phyloP scores from a whole-genome alignment of 176 grass and related monocot species.

The Eragrostis nindensis region DNA sequence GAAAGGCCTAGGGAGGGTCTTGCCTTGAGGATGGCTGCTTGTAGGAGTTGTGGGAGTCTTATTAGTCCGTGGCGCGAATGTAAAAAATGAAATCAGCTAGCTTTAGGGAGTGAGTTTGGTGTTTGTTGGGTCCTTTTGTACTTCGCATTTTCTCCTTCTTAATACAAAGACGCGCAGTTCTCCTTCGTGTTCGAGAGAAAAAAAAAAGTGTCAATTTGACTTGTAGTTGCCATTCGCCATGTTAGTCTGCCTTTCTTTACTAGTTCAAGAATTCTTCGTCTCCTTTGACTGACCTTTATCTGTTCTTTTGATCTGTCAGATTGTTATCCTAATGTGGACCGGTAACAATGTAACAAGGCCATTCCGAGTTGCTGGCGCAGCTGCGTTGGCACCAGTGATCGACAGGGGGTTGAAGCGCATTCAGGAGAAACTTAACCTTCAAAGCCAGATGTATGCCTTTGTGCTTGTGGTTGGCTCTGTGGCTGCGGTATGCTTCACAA shows the following conservation, averaged over 20 bases:
- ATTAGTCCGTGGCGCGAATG: too few species aligned
- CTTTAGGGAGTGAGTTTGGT: too few species aligned
- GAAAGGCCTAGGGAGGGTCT: too few species aligned
- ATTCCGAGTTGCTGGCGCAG: conserved; percentile 57
- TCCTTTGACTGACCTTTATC: neutral
- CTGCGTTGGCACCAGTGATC: conserved; percentile 55
- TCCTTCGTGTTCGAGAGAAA: too few species aligned
- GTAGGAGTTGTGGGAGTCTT: too few species aligned
- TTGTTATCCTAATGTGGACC: conserved; percentile 74
- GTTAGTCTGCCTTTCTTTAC: neutral
- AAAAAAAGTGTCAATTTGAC: neutral
- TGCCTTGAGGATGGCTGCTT: too few species aligned
- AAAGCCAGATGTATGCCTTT: conserved; percentile 53
- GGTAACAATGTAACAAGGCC: conserved; percentile 66
- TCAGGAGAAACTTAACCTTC: conserved; percentile 60
- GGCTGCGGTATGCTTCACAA: conserved; percentile 42
- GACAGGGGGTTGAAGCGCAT: conserved; percentile 52
- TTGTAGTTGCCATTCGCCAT: neutral
- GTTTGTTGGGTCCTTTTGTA: too few species aligned
- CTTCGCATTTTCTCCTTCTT: too few species aligned
- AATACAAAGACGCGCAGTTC: too few species aligned
- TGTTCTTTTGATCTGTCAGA: conserved; percentile 47
- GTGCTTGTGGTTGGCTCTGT: conserved; percentile 54
- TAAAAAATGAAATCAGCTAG: too few species aligned
- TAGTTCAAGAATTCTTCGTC: neutral